A percentile compares a stretch with the other conserved stretches of the same genome.
Conservation (phyloP, 352 stramenopile genomes). For the Globisporangium canariense region DNA sequence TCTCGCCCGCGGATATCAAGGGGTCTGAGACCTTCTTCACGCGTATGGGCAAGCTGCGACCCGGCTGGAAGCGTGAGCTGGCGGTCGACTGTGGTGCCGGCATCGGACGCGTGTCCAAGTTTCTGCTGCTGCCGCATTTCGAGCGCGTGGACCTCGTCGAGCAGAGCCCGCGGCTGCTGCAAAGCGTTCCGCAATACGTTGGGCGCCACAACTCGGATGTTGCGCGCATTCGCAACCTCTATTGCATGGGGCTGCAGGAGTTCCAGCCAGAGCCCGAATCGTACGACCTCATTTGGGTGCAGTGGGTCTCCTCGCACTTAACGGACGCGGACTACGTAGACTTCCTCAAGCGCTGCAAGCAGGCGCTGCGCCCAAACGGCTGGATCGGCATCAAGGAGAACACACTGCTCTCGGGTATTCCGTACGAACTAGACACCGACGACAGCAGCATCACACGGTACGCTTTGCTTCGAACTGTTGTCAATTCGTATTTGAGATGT, state of each 20-base stretch:
- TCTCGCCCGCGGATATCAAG: slow-evolving; percentile 76
- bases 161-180: slow-evolving; percentile 90
- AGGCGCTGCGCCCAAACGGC: slow-evolving; percentile 46
- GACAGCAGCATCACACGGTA: slow-evolving; percentile 93
- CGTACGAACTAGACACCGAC: slow-evolving; percentile 92
- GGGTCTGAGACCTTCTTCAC: slow-evolving; percentile 68
- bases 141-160: slow-evolving; percentile 92
- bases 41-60: slow-evolving; percentile 37
- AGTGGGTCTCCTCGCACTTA: slow-evolving; percentile 96
- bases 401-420: slow-evolving; percentile 49
- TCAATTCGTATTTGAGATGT: too few relatives aligned
- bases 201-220: slow-evolving; percentile 25
- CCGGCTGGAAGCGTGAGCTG: slow-evolving; percentile 41
- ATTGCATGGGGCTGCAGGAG: slow-evolving; percentile 92
- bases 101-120: slow-evolving; percentile 95
- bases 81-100: slow-evolving; percentile 85
- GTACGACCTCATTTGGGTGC: slow-evolving; percentile 97
- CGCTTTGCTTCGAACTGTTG: not conserved
- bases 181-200: slow-evolving; percentile 88
- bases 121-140: slow-evolving; percentile 89
- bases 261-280: slow-evolving; percentile 61
- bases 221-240: slow-evolving; percentile 63
- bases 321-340: slow-evolving; percentile 93
- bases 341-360: slow-evolving; percentile 89
- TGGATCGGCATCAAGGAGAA: slow-evolving; percentile 92